These are phyloP conservation scores for Boletus eberwhitei DNA, from an alignment of 768 basidiomycete species.

Conservation along the genomic window DNA sequence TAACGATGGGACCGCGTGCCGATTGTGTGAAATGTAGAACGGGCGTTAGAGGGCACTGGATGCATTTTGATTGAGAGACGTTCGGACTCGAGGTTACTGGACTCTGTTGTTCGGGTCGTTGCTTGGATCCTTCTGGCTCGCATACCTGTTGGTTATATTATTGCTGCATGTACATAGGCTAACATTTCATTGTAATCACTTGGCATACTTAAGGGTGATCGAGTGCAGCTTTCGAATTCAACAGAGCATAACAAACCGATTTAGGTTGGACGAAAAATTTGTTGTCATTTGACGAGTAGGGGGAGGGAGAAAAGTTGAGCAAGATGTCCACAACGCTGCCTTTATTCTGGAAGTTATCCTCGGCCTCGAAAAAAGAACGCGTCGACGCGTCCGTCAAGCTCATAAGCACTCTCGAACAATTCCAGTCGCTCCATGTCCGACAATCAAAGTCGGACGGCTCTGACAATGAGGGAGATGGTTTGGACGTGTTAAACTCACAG, in stretches of 20 bases:
- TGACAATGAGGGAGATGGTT: slow-evolving; percentile 46
- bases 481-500: slow-evolving; percentile 74
- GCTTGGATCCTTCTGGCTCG: neutral
- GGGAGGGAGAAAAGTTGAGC: too few species aligned
- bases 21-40: slow-evolving; percentile 66
- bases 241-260: slow-evolving; percentile 28
- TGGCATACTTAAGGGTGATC: neutral
- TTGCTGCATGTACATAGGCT: slow-evolving; percentile 1
- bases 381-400: slow-evolving; percentile 85
- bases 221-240: neutral
- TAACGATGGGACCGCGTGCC: slow-evolving; percentile 69
- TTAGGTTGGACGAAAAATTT: slow-evolving; percentile 10
- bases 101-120: neutral
- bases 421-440: slow-evolving; percentile 66
- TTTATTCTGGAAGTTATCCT: slow-evolving; percentile 92
- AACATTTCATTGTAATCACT: neutral
- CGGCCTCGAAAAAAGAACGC: slow-evolving; percentile 72
- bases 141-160: slow-evolving; percentile 2
- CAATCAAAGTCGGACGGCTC: slow-evolving; percentile 39
- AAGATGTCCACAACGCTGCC: slow-evolving; percentile 86
- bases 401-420: slow-evolving; percentile 74
- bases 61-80: slow-evolving; percentile 53
- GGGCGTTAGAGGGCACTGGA: slow-evolving; percentile 68
- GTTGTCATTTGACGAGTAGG: neutral
- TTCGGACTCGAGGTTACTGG: neutral